phyloP scores from a whole-genome alignment of 2,329 filamentous ascomycete species.

The Colletotrichum noveboracense region DNA sequence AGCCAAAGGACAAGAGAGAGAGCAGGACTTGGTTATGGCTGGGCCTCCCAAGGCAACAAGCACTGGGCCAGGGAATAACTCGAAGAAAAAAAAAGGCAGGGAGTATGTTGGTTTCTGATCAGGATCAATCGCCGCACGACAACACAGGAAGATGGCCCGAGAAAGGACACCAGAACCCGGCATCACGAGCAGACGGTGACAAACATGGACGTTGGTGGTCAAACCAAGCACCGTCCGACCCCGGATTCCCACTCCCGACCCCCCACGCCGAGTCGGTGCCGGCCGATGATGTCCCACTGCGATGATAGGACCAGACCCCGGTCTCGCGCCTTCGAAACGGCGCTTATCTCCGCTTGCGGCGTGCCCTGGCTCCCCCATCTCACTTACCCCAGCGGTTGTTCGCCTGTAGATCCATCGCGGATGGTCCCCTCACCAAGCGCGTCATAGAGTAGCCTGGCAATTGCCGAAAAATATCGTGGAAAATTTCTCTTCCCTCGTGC shows the following conservation, averaged over 20 bases:
- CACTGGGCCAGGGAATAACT: neutral
- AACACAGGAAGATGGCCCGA: neutral
- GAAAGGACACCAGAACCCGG: neutral
- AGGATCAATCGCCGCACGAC: neutral
- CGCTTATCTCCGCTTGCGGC: neutral
- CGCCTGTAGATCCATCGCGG: neutral
- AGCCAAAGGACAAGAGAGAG: neutral
- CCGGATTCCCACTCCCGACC: neutral
- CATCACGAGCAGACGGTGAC: neutral
- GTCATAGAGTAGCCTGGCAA: neutral
- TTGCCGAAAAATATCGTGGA: neutral
- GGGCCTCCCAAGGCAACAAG: neutral
- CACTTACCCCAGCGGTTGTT: neutral
- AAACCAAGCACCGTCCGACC: neutral
- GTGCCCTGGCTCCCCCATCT: neutral
- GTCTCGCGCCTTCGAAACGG: neutral
- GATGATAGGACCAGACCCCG: conserved; percentile 12
- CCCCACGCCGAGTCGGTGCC: conserved; percentile 15
- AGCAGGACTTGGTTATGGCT: neutral
- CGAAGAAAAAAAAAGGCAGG: neutral
- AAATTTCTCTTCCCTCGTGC: neutral
- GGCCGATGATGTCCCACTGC: neutral
- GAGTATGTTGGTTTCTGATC: neutral
- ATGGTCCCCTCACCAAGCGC: neutral
- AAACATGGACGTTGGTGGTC: neutral